Base-by-base conservation (phyloP, 2,329 filamentous ascomycete species). In the Clarireedia sp. region DNA sequence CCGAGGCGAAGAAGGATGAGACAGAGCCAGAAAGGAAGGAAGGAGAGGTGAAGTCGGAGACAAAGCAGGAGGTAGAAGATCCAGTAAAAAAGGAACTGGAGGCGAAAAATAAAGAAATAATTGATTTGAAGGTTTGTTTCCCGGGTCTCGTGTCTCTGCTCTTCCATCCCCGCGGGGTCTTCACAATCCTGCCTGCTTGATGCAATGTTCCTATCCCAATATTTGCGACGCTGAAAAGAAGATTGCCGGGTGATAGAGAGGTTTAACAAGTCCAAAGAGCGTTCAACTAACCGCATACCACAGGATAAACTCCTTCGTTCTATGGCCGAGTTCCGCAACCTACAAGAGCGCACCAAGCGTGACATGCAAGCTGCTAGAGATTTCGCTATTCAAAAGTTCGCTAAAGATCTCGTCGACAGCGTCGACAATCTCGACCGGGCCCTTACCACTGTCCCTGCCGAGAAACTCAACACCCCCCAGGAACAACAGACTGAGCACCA, bases 341-440 rank as follows among this genome's bases (percentile, higher is more conserved):
- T 99, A 51, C 92, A 97, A 77, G 90, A 96, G 69, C 89, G 94
- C 69, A 95, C 90, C 44, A 82, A 86, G 71, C 90, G 94, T 69
- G 94, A 99, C 64, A 86, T 95, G 71, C 89, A 94, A 73, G 75
- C 81, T 19, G 89, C 92, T 19, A 86, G 86, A 66, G 89, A 95
- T 74, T 99, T 96, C 67, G 94, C 92, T 67, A 94, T 99, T 68
- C 90, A 96, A 71, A 77, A 86, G 64, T 97, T 99, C 74, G 90
- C 92, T 68, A 87, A 90, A 73, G 94, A 99, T 74, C 85, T 99
- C 46, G 83, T 97, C 64, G 94, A 99, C 71, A 90, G 83, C 68
- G 85, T 99, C 68, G 94, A 99, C 75, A 99, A 97, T 79, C 85
- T 99, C 61, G 94, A 99, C 74, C 91, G 91, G 63, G 94, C 94